Evolutionary conservation across 2,329 filamentous ascomycete species (phyloP).

Genomic region (Sphaerulina vaccinii): DNA sequence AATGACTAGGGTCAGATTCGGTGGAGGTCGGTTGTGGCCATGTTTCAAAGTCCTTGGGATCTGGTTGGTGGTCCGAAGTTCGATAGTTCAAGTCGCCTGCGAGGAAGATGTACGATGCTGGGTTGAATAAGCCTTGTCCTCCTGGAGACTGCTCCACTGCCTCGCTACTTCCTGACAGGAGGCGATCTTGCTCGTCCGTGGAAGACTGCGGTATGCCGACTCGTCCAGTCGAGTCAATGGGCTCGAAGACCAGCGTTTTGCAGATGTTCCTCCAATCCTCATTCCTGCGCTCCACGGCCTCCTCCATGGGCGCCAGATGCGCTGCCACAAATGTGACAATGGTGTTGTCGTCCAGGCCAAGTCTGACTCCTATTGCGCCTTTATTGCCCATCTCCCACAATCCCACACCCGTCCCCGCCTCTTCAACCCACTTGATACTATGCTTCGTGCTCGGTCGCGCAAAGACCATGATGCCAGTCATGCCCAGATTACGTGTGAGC

Average conservation of each 20-base stretch:
- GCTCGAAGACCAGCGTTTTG: slow-evolving; percentile 69
- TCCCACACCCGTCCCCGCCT: slow-evolving; percentile 82
- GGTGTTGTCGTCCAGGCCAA: slow-evolving; percentile 56
- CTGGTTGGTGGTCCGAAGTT: slow-evolving; percentile 65
- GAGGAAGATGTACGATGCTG: slow-evolving; percentile 76
- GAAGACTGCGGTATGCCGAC: slow-evolving; percentile 24
- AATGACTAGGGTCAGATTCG: slow-evolving; percentile 58
- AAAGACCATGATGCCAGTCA: slow-evolving; percentile 88
- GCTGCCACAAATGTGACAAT: slow-evolving; percentile 82
- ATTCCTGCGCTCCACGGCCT: slow-evolving; percentile 72
- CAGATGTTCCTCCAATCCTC: slow-evolving; percentile 86
- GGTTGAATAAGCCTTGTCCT: slow-evolving; percentile 62
- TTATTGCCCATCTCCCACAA: slow-evolving; percentile 91
- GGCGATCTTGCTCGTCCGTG: slow-evolving; percentile 21
- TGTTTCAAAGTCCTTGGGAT: slow-evolving; percentile 52
- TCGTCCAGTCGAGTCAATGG: slow-evolving; percentile 6
- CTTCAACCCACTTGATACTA: slow-evolving; percentile 65
- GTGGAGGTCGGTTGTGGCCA: slow-evolving; percentile 63
- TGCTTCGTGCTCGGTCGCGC: slow-evolving; percentile 60
- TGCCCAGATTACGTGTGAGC: slow-evolving; percentile 72
- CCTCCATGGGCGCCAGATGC: slow-evolving; percentile 86
- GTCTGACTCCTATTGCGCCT: slow-evolving; percentile 77
- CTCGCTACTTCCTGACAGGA: slow-evolving; percentile 10
- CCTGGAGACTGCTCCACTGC: neutral
- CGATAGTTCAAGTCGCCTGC: slow-evolving; percentile 95